Base-by-base conservation (phyloP, 352 stramenopile genomes). In the Phytophthora ohioensis region DNA sequence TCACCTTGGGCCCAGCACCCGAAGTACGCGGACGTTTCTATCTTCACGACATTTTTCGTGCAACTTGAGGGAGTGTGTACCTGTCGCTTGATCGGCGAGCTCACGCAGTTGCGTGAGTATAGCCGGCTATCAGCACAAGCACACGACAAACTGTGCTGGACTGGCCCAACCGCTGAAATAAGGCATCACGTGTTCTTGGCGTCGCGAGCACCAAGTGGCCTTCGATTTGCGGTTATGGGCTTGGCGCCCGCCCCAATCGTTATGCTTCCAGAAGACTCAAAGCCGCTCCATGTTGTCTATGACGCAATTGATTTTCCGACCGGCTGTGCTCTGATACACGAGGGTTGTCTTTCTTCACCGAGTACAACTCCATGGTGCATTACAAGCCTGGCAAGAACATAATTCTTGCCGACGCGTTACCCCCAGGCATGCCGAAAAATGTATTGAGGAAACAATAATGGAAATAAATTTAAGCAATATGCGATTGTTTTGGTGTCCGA, bases 91-190 rank as follows among this genome's bases (percentile, higher is more conserved):
- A 21, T 21, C 17, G 17, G 17, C 17, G 17, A 21, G 17, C 17
- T 21, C 17, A 21, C 17, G 17, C 17, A 21, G 17, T 21, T 21
- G 17, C 17, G 17, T 12, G 12, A 31, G 32, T 6, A 17, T 32
- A 4, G 1, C 64, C 0, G 76, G 70, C 34, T 76, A 78, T 43
- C n/a, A 76, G 1, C 58, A 71, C 32, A 67, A 63, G 41, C 74
- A 81, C 58, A 48, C 57, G 3, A 46, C 48, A 21, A 31, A 64
- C 13, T 56, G 57, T 15, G 43, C 57, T 11, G 31, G n/a, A 2
- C 7, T 35, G n/a, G 49, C 49, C n/a, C 57, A 64, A 5, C 55
- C 57, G 36, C 49, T 57, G 6, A 57, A 43, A n/a, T 32, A 42
- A 57, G 49, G 30, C 15, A 15, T 3, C 7, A 43, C 32, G 5